Evolutionary conservation across 164 flowering plant genomes (phyloP), one percentile per base, ranked within the genome.

Genomic region (Stephania cephalantha): DNA sequence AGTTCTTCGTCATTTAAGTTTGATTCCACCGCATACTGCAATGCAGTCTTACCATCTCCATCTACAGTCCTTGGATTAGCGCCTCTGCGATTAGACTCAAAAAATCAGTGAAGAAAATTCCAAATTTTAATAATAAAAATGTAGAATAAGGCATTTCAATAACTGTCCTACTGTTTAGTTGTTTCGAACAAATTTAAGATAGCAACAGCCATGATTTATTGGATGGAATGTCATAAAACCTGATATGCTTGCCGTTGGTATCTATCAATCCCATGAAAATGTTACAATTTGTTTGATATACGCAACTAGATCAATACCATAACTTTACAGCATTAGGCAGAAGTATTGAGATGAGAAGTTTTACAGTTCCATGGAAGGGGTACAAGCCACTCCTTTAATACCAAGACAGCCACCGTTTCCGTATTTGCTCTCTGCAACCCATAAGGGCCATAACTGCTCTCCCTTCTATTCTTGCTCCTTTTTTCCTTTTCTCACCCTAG

Each of bases 1-100:
- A 92, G 79, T 53, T 95, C 97, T 53, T 72, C 79, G 58, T 95
- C 95, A 45, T 75, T 85, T 22, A 90, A 84, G 48, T 86, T 82
- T 15, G 86, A 76, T 70, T 89, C 98, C 72, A 69, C 66, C 25
- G 82, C 83, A 31, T 84, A 83, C 53, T 87, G 86, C 52, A 84
- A 74, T 69, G 93, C 82, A 17, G 86, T 90, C 77, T 84, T 86
- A 12, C 91, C 96, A 65, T 86, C 86, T 45, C 18, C 72, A 71
- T 90, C 90, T n/a, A 79, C 71, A 55, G 85, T 87, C n/a, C 76
- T 82, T 46, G 87, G 79, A 77, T 90, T 79, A 3, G 96, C 94
- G 52, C 97, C 95, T 85, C 95, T 92, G 92, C 81, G 80, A 65
- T 53, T 44, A 74, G 31, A 70, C 45, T 46, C 45, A 66, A 13